Evolutionary conservation across 2,329 filamentous ascomycete genomes (phyloP).

Genomic region (Aspergillus persii): DNA sequence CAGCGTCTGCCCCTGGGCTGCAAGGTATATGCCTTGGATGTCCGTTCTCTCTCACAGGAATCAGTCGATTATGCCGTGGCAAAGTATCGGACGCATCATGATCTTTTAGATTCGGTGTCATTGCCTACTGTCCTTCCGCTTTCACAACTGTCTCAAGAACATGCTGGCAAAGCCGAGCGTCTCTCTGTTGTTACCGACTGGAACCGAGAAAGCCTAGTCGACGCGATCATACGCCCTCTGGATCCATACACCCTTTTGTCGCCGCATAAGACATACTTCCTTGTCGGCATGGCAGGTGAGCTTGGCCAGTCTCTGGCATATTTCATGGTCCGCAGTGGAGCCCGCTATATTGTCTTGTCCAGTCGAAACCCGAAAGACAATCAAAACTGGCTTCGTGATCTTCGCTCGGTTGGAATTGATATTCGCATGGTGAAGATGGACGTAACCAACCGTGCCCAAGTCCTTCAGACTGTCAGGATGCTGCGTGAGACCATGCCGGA

Average conservation of each 20-base stretch:
- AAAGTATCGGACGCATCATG: not conserved
- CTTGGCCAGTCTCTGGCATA: not conserved
- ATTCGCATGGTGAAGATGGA: not conserved
- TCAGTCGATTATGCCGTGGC: not conserved
- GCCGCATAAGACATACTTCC: not conserved
- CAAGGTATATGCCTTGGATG: not conserved
- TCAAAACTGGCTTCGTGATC: not conserved
- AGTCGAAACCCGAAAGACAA: not conserved
- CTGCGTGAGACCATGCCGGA: not conserved
- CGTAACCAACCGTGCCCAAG: not conserved
- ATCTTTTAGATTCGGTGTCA: not conserved
- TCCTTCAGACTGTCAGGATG: not conserved
- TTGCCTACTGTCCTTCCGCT: not conserved
- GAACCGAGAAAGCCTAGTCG: not conserved
- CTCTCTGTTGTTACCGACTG: not conserved
- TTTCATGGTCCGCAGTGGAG: not conserved
- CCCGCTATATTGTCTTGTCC: not conserved
- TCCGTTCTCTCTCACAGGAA: not conserved
- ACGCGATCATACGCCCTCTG: not conserved
- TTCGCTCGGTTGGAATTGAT: not conserved
- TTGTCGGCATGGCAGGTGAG: not conserved
- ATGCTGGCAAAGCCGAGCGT: not conserved
- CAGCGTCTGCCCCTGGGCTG: not conserved
- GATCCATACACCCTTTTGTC: not conserved
- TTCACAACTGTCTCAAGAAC: not conserved